phyloP scores from a whole-genome alignment of 2,329 filamentous ascomycete genomes.

The Colletotrichum theobromicola region DNA sequence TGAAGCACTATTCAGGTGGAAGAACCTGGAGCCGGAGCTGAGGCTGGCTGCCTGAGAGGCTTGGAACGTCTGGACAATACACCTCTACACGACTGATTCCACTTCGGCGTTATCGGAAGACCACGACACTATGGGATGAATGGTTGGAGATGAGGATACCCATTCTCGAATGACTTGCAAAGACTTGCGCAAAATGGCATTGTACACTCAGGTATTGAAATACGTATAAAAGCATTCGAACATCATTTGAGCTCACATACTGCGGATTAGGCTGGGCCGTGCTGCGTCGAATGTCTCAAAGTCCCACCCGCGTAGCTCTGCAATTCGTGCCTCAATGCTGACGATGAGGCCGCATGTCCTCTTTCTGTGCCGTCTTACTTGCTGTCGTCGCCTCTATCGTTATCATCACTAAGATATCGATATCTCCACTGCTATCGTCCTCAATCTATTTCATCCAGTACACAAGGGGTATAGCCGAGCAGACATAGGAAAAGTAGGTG shows the following conservation, averaged over 20 bases:
- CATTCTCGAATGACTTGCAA: background rate
- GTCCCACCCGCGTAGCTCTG: background rate
- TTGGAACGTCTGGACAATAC: background rate
- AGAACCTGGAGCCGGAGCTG: background rate
- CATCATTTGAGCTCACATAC: background rate
- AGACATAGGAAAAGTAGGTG: background rate
- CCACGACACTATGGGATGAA: background rate
- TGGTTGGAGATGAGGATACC: constrained; percentile 4
- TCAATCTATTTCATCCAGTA: background rate
- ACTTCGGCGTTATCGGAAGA: constrained; percentile 3
- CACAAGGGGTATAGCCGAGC: background rate
- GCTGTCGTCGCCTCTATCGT: background rate
- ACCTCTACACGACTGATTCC: background rate
- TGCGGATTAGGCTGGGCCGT: background rate
- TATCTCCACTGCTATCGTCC: background rate
- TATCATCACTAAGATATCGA: background rate
- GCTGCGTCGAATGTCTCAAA: background rate
- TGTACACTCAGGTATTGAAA: background rate
- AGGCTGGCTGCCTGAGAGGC: background rate
- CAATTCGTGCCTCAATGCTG: background rate
- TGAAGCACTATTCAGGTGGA: background rate
- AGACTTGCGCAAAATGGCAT: background rate
- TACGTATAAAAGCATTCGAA: background rate
- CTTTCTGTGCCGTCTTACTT: background rate
- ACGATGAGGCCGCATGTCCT: background rate